Evolutionary conservation across 1,139 yeast species (phyloP), one percentile per base, ranked within the genome.

Genomic region (Yamadazyma sp.): DNA sequence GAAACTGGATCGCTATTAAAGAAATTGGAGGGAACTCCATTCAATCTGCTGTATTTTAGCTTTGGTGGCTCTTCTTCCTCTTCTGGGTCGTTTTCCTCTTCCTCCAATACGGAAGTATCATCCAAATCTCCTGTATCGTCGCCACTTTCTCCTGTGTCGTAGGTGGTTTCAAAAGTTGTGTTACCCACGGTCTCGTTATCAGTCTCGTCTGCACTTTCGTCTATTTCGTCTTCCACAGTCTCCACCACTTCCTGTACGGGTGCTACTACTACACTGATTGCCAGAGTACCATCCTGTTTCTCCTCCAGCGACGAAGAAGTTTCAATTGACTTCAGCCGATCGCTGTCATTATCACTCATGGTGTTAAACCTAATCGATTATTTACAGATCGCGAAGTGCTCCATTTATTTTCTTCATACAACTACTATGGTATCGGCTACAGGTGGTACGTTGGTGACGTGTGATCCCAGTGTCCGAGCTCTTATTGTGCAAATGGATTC

Each of bases 401-500:
- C n/a, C 5, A 8, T 14, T 27, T 12, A 27, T n/a, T 14, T 24
- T 34, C 34, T 15, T 26, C 24, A 17, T 16, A 9, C 10, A 32
- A 22, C 28, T 20, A 20, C 8, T 10, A 73, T 73, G 78, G 69
- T 72, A 18, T 65, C 72, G 5, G 78, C 78, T 12, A 62, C 69
- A 34, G 69, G 68, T 47, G 77, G 78, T 5, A 71, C 69, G 0
- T 54, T 73, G 36, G 74, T 72, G 12, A 73, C 64, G 41, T 69
- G 97, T 61, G 98, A 92, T 59, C 97, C 98, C 1, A 87, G 97
- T 0, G 89, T 92, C 46, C 75, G 83, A 46, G 96, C 98, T 0
- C 69, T 92, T 38, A 86, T 92, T 4, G 64, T 91, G 26, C 87
- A 83, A 54, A 85, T 89, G 31, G 96, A 89, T 59, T 66, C 87